Evolutionary conservation across 2,329 filamentous ascomycete genomes (phyloP), one percentile per base, ranked within the genome.

Genomic region (Penicillium decumbens): DNA sequence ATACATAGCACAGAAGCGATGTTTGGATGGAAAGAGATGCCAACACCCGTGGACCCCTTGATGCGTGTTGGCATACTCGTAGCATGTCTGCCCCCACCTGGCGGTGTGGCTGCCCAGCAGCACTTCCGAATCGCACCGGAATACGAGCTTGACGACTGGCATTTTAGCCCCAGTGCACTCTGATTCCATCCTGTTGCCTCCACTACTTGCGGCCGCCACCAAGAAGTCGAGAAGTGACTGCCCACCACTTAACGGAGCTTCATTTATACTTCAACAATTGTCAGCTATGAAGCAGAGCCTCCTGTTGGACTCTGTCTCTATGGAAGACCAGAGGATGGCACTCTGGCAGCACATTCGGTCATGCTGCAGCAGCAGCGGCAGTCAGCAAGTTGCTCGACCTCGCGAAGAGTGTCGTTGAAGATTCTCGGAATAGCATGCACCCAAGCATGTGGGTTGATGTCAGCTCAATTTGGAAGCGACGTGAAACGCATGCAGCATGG

Each of bases 401-500:
- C 1, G 43, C 54, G 0, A 51, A 65, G 0, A 56, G 53, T 6
- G 29, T 57, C 3, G 64, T 67, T 6, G 71, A 74, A 49, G 60
- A 64, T 2, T 68, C 50, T 75, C 10, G 71, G 72, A 7, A 73
- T 70, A 7, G 71, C 71, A 1, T 72, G 66, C 46, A 73, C 68
- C 0, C 70, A 75, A 49, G 66, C 67, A 3, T 59, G 69, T 37
- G 70, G 69, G 2, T 55, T 73, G 4, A 75, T 75, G 70, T 65
- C 67, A 2, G 73, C 72, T 3, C 69, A 75, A 50, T 75, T 68
- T 47, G 74, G 70, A 39, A 67, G 67, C n/a, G 67, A 70, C 49
- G 65, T 70, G 0, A 77, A 76, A 57, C 67, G 72, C 2, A 72
- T 76, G 67, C 73, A 76, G 54, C 74, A 76, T 50, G 73, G 67